Base-by-base conservation (phyloP, 495 filamentous ascomycete species). In the Pseudevernia furfuracea region DNA sequence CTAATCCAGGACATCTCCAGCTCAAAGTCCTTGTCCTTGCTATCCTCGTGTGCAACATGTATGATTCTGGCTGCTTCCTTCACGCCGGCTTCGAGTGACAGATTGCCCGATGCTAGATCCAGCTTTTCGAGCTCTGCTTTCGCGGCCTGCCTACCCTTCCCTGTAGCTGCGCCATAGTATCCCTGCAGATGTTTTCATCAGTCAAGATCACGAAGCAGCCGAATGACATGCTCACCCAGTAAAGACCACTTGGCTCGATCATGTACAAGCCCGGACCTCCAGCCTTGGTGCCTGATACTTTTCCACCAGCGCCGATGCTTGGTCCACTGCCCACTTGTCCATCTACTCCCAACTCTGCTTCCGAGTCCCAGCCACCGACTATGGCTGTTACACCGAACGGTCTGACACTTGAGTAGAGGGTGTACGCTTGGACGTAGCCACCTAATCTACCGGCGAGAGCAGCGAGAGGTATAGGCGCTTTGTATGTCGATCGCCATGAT, bases 1-100 rank as follows among this genome's bases (percentile, higher is more conserved):
- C 90, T 95, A 69, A 97, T 87, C 94, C 94, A 98, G 66, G 89
- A 92, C 94, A 98, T 96, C 81, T 98, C 94, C 41, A 98, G 79
- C 82, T 98, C 95, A 69, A 97, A 97, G 39, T 98, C 95, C 80
- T 97, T 98, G 77, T 98, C 94, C 74, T 89, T 89, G 82, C 90
- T 96, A 72, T 98, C 94, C 73, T 96, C 92, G 74, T 98, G 94
- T 58, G 94, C 91, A 59, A 96, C 84, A 75, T 96, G 92, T 75
- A 98, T 96, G 70, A 98, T 97, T 52, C 91, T 80, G 62, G 94
- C 94, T 25, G 94, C 94, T 79, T 97, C 91, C 80, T 96, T 97
- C 68, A 97, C 91, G 38, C 87, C 94, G 72, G 96, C 86, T 69
- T 85, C 77, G 23, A 98, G 81, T 60, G 85, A 89, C n/a, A 97